phyloP scores from a whole-genome alignment of 1,284 basidiomycete genomes.

The Bondarzewia mesenterica region DNA sequence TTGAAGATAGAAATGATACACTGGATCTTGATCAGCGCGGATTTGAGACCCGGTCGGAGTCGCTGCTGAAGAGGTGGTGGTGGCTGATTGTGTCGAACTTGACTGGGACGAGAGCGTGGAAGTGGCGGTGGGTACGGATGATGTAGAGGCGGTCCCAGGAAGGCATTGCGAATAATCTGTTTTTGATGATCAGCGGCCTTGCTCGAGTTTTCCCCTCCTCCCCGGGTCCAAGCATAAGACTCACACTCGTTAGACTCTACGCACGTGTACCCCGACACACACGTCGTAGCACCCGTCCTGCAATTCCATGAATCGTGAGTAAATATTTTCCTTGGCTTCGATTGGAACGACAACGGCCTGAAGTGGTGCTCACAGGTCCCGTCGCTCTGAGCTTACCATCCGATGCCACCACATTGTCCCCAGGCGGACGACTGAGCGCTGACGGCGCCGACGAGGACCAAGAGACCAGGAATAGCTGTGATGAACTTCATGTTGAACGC shows the following conservation, averaged over 20 bases:
- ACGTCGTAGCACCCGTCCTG: constrained; percentile 39
- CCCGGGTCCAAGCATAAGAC: constrained; percentile 11
- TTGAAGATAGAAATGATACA: constrained; percentile 52
- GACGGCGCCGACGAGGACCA: constrained; percentile 7
- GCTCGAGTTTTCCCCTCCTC: constrained; percentile 1
- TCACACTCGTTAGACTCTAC: constrained; percentile 34
- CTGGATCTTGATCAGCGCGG: constrained; percentile 43
- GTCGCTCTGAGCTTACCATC: constrained; percentile 37
- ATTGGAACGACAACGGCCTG: too few species aligned
- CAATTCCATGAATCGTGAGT: too few species aligned
- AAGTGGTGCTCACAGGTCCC: too few species aligned
- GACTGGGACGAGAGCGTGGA: constrained; percentile 20
- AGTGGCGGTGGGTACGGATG: constrained; percentile 12
- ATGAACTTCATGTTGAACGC: not conserved
- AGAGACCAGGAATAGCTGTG: not conserved
- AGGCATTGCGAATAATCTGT: constrained; percentile 46
- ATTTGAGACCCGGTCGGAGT: constrained; percentile 45
- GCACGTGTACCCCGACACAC: constrained; percentile 38
- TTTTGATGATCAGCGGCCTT: not conserved
- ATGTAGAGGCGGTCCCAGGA: constrained; percentile 21
- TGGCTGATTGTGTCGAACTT: constrained; percentile 24
- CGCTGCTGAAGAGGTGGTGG: constrained; percentile 34
- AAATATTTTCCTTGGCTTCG: not conserved
- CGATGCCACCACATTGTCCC: constrained; percentile 41
- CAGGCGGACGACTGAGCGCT: constrained; percentile 33